Conservation (phyloP, 768 basidiomycete species). For the Galerina marginata region DNA sequence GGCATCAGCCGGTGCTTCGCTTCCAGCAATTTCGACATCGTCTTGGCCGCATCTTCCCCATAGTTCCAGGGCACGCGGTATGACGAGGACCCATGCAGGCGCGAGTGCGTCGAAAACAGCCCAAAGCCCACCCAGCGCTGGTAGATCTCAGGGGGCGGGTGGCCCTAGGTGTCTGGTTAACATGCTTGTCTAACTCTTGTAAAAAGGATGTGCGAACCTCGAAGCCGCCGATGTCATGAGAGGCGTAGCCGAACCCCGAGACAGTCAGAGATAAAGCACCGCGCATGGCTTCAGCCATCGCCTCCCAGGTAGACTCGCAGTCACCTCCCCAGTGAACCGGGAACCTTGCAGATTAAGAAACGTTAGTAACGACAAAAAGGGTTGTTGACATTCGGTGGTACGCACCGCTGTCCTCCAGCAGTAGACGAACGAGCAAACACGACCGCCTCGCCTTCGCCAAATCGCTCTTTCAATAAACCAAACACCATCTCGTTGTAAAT, state of each 20-base stretch:
- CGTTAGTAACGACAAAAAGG: background rate
- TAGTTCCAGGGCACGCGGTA: slow-evolving; percentile 83
- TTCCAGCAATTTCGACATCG: slow-evolving; percentile 65
- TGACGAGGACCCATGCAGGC: slow-evolving; percentile 73
- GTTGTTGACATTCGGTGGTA: background rate
- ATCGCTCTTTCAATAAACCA: slow-evolving; percentile 56
- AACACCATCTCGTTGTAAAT: slow-evolving; percentile 77
- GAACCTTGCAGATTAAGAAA: slow-evolving; percentile 31
- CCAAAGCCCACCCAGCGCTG: slow-evolving; percentile 82
- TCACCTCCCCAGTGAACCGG: slow-evolving; percentile 74
- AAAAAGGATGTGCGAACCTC: slow-evolving; percentile 45
- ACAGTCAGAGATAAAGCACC: slow-evolving; percentile 68
- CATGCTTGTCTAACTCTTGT: background rate
- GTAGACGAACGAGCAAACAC: slow-evolving; percentile 72
- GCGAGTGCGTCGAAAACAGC: slow-evolving; percentile 76
- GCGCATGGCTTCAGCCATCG: slow-evolving; percentile 77
- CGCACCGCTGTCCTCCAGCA: slow-evolving; percentile 70
- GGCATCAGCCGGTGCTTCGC: slow-evolving; percentile 78
- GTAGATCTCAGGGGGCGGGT: slow-evolving; percentile 70
- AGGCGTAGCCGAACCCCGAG: slow-evolving; percentile 75
- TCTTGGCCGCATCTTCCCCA: slow-evolving; percentile 69
- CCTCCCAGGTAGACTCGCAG: slow-evolving; percentile 78
- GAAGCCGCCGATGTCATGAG: slow-evolving; percentile 81
- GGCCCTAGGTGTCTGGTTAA: slow-evolving; percentile 46
- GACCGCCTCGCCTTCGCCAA: slow-evolving; percentile 69